A percentile compares a stretch with the other conserved stretches of the same genome.
Evolutionary conservation across 2,329 filamentous ascomycete genomes (phyloP).

Genomic region (Hypoxylon sp.): DNA sequence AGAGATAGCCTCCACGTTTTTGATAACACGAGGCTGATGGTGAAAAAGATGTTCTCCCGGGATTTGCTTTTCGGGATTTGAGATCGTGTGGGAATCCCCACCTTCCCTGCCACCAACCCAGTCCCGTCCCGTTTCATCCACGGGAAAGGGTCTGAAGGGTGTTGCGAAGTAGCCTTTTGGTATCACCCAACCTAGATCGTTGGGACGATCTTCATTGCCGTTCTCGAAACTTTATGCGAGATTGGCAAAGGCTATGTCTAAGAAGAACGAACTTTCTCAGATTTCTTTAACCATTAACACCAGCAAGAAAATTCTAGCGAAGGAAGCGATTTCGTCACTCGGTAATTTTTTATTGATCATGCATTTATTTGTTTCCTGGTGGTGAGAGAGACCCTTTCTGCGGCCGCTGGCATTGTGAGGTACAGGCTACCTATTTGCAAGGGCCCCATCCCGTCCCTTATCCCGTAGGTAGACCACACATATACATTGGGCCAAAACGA

Average conservation of each 20-base stretch:
- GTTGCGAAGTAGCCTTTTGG: conserved; percentile 27
- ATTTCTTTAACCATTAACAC: neutral
- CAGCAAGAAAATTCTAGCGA: neutral
- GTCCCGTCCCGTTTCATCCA: conserved; percentile 24
- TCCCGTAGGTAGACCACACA: conserved; percentile 9
- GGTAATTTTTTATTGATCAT: neutral
- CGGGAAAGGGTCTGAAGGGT: conserved; percentile 18
- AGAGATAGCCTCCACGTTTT: conserved; percentile 23
- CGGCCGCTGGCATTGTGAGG: conserved; percentile 16
- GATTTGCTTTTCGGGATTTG: conserved; percentile 35
- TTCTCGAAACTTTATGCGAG: conserved; percentile 31
- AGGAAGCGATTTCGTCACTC: neutral
- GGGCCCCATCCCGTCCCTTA: conserved; percentile 21
- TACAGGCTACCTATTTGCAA: conserved; percentile 13
- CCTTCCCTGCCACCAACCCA: conserved; percentile 15
- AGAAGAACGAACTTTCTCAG: neutral
- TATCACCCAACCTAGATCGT: conserved; percentile 33
- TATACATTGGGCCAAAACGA: conserved; percentile 33
- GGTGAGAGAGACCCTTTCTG: conserved; percentile 25
- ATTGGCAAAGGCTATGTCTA: conserved; percentile 38
- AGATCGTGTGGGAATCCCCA: conserved; percentile 8
- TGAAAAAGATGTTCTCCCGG: conserved; percentile 21
- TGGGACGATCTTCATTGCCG: conserved; percentile 40
- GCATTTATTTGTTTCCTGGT: neutral
- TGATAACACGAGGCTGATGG: conserved; percentile 13